Evolutionary conservation across 768 basidiomycete genomes (phyloP), one percentile per base, ranked within the genome.

Genomic region (Boletus eberwhitei): DNA sequence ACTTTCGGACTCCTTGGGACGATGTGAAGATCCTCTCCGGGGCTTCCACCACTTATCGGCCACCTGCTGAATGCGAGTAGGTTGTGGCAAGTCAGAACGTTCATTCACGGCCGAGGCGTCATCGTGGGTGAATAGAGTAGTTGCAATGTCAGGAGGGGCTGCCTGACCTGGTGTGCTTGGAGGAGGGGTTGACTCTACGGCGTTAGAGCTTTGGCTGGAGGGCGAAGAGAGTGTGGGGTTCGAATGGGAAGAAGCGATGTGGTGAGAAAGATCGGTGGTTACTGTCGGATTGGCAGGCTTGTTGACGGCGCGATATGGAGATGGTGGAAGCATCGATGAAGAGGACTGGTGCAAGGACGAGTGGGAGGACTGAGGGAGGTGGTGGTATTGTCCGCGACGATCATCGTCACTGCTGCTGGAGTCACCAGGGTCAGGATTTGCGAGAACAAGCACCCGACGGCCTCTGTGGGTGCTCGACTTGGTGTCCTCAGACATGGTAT

Each of bases 151-250:
- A 22, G 77, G 73, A 48, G 75, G 80, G 17, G 66, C 73, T 31
- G 72, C 72, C 59, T 81, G 74, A 46, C 77, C 80, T 13, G 87
- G 85, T 12, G 87, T 86, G 62, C 77, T 79, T 26, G 86, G 86
- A 5, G 87, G 86, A 53, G 88, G 86, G n/a, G 86, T 84, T 4
- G 84, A 80, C 57, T 86, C 85, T 46, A 82, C 78, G 38, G 76
- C 77, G 58, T 73, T 75, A 44, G 88, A 89, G 63, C 80, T 81
- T 44, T 83, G 79, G 62, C 79, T 84, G 50, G 85, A 87, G 19
- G 88, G 85, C 4, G 88, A 88, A 16, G 85, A 87, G 46, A 83
- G 78, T 38, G 83, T 75, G 49, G 81, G 85, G 64, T 82, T 79
- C 52, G 76, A 74, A 68, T 60, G 50, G 63, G 78, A 73, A 64